Conservation (phyloP, 202 grass and related monocot genomes). For the Dendrocalamus latiflorus region DNA sequence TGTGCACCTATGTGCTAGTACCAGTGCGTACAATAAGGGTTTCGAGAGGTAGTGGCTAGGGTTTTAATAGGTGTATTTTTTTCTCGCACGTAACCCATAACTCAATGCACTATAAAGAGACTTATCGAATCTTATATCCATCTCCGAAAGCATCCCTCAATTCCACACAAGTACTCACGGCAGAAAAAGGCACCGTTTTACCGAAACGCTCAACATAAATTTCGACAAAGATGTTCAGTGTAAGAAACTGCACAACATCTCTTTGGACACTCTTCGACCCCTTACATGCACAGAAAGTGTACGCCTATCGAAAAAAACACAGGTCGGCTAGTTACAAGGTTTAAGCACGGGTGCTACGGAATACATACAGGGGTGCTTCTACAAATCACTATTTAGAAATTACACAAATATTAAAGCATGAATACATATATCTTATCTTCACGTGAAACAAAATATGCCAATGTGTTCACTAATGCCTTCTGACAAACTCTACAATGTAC, state of each 20-base stretch:
- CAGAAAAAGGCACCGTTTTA: not conserved
- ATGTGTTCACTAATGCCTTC: slow-evolving; percentile 13
- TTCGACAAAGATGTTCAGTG: not conserved
- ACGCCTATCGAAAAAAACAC: not conserved
- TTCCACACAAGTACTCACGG: not conserved
- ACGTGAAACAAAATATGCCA: slow-evolving; percentile 2
- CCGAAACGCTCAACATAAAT: not conserved
- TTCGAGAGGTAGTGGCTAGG: too few relatives aligned
- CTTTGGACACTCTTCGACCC: not conserved
- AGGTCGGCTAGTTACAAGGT: slow-evolving; percentile 14
- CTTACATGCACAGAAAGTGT: not conserved
- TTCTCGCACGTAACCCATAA: too few relatives aligned
- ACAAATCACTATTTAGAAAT: too few relatives aligned
- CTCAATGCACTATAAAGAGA: too few relatives aligned
- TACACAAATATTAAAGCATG: too few relatives aligned
- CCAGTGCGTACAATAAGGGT: too few relatives aligned
- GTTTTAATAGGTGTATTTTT: too few relatives aligned
- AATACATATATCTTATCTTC: not conserved
- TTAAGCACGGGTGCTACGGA: not conserved
- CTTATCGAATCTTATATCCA: not conserved
- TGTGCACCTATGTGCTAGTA: too few relatives aligned
- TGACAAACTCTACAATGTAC: slow-evolving; percentile 1
- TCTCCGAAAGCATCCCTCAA: not conserved
- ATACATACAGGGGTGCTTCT: not conserved
- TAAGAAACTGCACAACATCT: not conserved